Base-by-base conservation (phyloP, 1,139 yeast species). In the Yamadazyma diospyri region DNA sequence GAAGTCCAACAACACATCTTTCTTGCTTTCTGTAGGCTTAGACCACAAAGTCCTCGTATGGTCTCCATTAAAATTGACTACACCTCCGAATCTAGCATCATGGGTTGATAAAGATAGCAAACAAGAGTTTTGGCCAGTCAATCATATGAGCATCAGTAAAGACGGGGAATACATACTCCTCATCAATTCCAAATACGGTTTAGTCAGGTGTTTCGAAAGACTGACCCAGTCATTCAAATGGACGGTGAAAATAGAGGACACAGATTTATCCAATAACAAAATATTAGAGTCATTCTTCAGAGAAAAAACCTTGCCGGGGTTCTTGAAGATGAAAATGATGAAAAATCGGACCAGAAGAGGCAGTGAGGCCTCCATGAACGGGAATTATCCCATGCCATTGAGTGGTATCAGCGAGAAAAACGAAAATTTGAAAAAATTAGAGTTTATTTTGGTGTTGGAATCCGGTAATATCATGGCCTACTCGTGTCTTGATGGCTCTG, bases 41-140 rank as follows among this genome's bases (percentile, higher is more conserved):
- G 94, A 85, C 48, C 88, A 81, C 46, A 76, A 69, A 38, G 66
- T 85, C 2, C 56, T 77, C 23, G 74, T 84, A 8, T 85, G 94
- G 94, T 78, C 86, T 1, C 94, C 92, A 2, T 57, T 78, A 16
- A 27, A 30, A 16, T 21, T 36, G 16, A 24, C 37, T 1, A 34
- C 33, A 4, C 69, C 84, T 61, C 41, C 60, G 49, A 46, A 79
- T 64, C 38, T 61, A 37, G 33, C 81, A 63, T 40, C 73, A 58
- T 35, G 37, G 0, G 14, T 19, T 12, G 11, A 18, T 5, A 57
- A 63, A 25, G 32, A 29, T 13, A 29, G 25, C 16, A 35, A 35
- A 7, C 8, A 35, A 3, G 72, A 73, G 25, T 61, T 78, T 30
- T 78, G 92, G 85, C 95, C 94, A 0, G 67, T 85, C 0, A 71